A percentile compares a stretch with the other conserved stretches of the same genome.
phyloP scores from a whole-genome alignment of 176 grass and related monocot genomes.

The Triticum urartu region DNA sequence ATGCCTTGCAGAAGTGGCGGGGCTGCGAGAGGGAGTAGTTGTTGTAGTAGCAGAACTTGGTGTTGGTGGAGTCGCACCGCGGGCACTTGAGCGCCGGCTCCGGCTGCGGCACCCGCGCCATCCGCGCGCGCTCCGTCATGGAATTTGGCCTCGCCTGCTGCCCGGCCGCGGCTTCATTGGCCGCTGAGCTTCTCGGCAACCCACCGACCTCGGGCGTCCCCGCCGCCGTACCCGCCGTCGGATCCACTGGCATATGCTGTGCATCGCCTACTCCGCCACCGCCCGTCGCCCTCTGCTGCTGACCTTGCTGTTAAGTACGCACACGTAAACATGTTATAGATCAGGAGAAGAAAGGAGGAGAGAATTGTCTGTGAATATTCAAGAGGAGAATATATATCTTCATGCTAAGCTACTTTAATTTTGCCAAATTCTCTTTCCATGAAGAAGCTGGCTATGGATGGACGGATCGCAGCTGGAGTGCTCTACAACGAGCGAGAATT shows the following conservation, averaged over 20 bases:
- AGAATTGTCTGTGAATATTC: conserved; percentile 72
- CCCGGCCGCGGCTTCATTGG: not conserved
- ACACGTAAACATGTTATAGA: conserved; percentile 2
- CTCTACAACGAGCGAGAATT: not conserved
- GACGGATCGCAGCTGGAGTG: conserved; percentile 27
- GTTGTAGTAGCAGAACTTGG: conserved; percentile 99
- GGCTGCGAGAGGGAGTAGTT: conserved; percentile 94
- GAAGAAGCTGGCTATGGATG: conserved; percentile 26
- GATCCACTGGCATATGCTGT: conserved; percentile 28
- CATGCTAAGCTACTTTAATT: conserved; percentile 21
- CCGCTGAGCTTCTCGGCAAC: conserved; percentile 45
- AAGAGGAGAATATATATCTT: conserved; percentile 59
- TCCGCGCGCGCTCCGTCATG: conserved; percentile 68
- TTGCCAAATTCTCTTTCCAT: conserved; percentile 33
- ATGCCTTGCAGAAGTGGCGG: conserved; percentile 95
- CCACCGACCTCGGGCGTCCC: conserved; percentile 6
- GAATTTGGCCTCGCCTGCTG: conserved; percentile 50
- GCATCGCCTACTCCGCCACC: conserved; percentile 41
- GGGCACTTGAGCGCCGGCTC: conserved; percentile 85
- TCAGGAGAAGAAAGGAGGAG: conserved; percentile 26
- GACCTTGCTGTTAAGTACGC: conserved; percentile 39
- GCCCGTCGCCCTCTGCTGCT: conserved; percentile 34
- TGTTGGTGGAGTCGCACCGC: conserved; percentile 92
- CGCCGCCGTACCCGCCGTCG: not conserved
- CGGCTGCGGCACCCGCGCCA: conserved; percentile 71